A percentile compares a stretch with the other conserved stretches of the same genome.
phyloP scores from a whole-genome alignment of 768 basidiomycete genomes.

The Mycena floridula region DNA sequence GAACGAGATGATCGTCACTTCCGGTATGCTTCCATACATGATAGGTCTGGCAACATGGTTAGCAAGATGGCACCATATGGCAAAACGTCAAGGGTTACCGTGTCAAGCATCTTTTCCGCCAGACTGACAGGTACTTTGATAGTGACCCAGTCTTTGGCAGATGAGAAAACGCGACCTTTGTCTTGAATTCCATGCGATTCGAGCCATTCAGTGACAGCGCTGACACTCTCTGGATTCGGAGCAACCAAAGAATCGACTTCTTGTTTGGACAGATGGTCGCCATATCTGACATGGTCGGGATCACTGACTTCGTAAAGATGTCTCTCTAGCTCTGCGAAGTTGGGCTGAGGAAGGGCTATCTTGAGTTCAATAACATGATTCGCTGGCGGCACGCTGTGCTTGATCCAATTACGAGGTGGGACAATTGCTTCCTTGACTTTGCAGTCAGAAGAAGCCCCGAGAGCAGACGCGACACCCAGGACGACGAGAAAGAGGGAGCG shows the following conservation, averaged over 20 bases:
- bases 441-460: not conserved
- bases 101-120: slow-evolving; percentile 68
- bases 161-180: slow-evolving; percentile 43
- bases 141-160: slow-evolving; percentile 66
- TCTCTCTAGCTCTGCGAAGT: slow-evolving; percentile 43
- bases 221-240: slow-evolving; percentile 47
- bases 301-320: slow-evolving; percentile 55
- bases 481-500: not conserved
- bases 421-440: not conserved
- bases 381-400: slow-evolving; percentile 31
- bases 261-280: slow-evolving; percentile 55
- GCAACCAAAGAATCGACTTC: slow-evolving; percentile 58
- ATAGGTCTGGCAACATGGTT: slow-evolving; percentile 31
- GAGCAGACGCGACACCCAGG: not conserved
- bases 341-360: slow-evolving; percentile 49
- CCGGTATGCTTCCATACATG: slow-evolving; percentile 51
- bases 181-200: slow-evolving; percentile 46
- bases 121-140: slow-evolving; percentile 49
- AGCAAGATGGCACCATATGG: not conserved
- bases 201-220: slow-evolving; percentile 58
- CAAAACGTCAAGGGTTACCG: slow-evolving; percentile 20
- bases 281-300: slow-evolving; percentile 48
- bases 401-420: not conserved
- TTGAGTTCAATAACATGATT: slow-evolving; percentile 47
- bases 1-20: slow-evolving; percentile 48